A percentile compares a stretch with the other conserved stretches of the same genome.
Conservation (phyloP, 225 moss, liverwort and hornwort genomes). For the Sphagnum contortum region DNA sequence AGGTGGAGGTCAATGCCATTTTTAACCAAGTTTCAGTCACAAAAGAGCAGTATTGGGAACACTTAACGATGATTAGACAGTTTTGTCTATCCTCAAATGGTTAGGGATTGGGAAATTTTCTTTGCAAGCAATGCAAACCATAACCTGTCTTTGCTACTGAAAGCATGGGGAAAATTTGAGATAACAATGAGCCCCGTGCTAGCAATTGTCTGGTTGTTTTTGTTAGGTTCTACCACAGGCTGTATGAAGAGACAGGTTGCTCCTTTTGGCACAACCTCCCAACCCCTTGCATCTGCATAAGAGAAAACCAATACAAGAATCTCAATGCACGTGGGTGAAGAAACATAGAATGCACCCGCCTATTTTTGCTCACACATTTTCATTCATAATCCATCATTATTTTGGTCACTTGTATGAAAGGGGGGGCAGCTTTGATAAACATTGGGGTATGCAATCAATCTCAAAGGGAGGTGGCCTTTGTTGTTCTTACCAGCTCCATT, state of each 20-base stretch:
- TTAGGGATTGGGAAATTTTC: slow-evolving; percentile 23
- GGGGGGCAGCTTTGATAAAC: not conserved
- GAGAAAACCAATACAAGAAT: slow-evolving; percentile 14
- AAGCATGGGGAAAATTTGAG: slow-evolving; percentile 37
- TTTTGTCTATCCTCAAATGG: slow-evolving; percentile 6
- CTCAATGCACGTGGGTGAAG: not conserved
- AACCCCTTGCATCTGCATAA: slow-evolving; percentile 36
- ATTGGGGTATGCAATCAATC: not conserved
- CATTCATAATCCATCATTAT: not conserved
- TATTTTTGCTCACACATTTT: slow-evolving; percentile 1
- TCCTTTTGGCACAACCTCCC: slow-evolving; percentile 36
- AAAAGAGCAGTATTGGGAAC: too few relatives aligned
- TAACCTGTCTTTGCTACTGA: slow-evolving; percentile 39
- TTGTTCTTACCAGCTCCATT: slow-evolving; percentile 28
- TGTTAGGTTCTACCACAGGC: slow-evolving; percentile 19
- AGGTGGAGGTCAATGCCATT: too few relatives aligned
- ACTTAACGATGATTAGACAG: too few relatives aligned
- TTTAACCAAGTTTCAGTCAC: too few relatives aligned
- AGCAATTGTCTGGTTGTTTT: not conserved
- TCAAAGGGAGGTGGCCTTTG: not conserved
- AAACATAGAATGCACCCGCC: not conserved
- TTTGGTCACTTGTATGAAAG: too few relatives aligned
- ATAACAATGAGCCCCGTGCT: slow-evolving; percentile 38
- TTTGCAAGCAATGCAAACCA: slow-evolving; percentile 33
- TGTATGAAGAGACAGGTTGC: slow-evolving; percentile 26